phyloP scores from a whole-genome alignment of 306 rosid species.

The Fragaria vesca region DNA sequence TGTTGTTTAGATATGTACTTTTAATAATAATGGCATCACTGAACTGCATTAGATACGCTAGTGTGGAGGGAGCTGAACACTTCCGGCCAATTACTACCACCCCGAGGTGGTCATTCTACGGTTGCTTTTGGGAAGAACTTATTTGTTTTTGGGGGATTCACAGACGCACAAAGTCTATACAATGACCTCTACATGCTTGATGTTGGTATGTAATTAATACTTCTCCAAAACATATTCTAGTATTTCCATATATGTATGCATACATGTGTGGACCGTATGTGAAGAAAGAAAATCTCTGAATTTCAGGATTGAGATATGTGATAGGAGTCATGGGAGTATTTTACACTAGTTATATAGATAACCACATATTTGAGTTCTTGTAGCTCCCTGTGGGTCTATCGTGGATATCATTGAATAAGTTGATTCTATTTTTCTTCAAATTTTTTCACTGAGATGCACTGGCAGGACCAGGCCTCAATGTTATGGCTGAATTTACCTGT shows the following conservation, averaged over 20 bases:
- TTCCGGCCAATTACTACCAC: conserved; percentile 74
- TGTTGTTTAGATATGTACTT: conserved; percentile 11
- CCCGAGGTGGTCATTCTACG: conserved; percentile 96
- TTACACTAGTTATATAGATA: no score
- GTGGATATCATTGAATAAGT: neutral
- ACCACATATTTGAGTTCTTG: neutral
- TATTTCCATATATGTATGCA: neutral
- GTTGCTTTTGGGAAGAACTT: conserved; percentile 81
- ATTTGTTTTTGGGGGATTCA: conserved; percentile 96
- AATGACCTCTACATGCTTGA: conserved; percentile 83
- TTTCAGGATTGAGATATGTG: neutral
- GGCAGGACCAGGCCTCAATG: neutral
- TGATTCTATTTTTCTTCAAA: neutral
- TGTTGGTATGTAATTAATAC: conserved; percentile 61
- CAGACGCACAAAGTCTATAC: conserved; percentile 90
- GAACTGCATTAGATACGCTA: conserved; percentile 66
- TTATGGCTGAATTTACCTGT: neutral
- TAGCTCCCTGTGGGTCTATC: neutral
- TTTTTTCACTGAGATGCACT: conserved; percentile 1
- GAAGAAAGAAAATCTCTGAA: neutral
- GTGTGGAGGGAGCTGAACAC: conserved; percentile 87
- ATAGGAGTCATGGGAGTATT: neutral
- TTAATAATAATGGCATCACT: conserved; percentile 28
- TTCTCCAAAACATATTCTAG: neutral
- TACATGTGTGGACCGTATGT: neutral